Evolutionary conservation across 2,329 filamentous ascomycete species (phyloP), one percentile per base, ranked within the genome.

Genomic region (Coniosporium tulheliwenetii): DNA sequence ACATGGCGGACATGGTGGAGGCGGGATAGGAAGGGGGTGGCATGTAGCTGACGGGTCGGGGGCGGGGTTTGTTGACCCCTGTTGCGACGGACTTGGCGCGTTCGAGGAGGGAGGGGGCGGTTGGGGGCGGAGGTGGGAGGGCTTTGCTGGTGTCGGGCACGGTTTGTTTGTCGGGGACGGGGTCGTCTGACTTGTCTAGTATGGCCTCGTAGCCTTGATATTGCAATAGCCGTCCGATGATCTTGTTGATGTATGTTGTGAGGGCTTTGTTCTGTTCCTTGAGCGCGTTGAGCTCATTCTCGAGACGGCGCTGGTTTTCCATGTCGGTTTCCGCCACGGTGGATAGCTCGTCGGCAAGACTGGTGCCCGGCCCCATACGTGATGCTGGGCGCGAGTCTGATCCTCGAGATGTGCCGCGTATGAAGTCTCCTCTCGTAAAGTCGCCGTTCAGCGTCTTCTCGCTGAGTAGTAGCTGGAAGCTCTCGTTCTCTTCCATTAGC

Each of bases 401-500:
- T 37, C 52, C 48, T 5, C 62, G 57, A 14, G 65, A 60, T 36
- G 58, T 53, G 40, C 66, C 60, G 42, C 69, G 81, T 65, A 84
- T 77, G 59, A 93, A 85, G 53, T 89, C 82, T 51, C 73, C 81
- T 55, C 81, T 85, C 53, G 75, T 73, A 57, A 95, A 89, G 56
- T 96, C 89, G 29, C 91, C 91, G 56, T 93, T 94, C 43, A 98
- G 73, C 1, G 91, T 96, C 69, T 86, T 89, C 61, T 96, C 87
- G 55, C 86, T 85, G 16, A 98, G 76, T 13, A 98, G 76, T 32
- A 96, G 73, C 62, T 96, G 89, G 62, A 94, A 98, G 63, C 86
- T 93, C 63, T 98, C 91, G 54, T 96, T 96, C 61, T 98, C 91
- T 63, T 98, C 91, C 83, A 95, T 91, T 47, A 98, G 69, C 37